A percentile compares a stretch with the other conserved stretches of the same genome.
Evolutionary conservation across 805 yeast species (phyloP).

Genomic region (Candida krabiensis): DNA sequence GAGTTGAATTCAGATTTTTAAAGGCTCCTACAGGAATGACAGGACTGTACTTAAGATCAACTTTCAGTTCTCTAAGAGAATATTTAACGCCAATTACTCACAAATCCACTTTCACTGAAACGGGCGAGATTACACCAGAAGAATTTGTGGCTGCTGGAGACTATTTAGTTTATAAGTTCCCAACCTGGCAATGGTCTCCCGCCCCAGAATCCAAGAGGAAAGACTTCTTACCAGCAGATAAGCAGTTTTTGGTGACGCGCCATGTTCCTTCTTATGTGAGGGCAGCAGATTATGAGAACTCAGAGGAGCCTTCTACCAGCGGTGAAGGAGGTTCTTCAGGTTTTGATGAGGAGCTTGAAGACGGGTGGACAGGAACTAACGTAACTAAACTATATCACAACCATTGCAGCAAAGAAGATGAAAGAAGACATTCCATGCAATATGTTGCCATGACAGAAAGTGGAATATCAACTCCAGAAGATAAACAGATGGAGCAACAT

Average conservation of each 20-base stretch:
- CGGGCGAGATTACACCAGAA: conserved; percentile 95
- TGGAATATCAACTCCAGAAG: conserved; percentile 9
- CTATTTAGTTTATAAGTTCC: conserved; percentile 84
- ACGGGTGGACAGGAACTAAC: conserved; percentile 57
- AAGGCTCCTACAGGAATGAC: too few relatives aligned
- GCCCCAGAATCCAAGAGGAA: conserved; percentile 54
- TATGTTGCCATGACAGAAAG: conserved; percentile 26
- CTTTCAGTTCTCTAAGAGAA: conserved; percentile 82
- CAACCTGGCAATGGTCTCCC: conserved; percentile 93
- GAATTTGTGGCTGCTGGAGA: conserved; percentile 96
- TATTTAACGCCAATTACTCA: conserved; percentile 89
- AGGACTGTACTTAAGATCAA: conserved; percentile 55
- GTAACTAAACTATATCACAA: conserved; percentile 12
- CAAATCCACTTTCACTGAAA: conserved; percentile 76
- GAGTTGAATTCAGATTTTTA: too few relatives aligned
- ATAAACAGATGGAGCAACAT: conserved; percentile 8
- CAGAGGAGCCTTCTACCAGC: conserved; percentile 26
- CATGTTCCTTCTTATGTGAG: conserved; percentile 86
- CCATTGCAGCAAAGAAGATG: conserved; percentile 24
- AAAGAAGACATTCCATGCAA: conserved; percentile 26
- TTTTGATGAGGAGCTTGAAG: conserved; percentile 34
- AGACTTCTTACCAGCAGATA: conserved; percentile 79
- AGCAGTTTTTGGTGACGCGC: conserved; percentile 82
- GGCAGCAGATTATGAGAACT: conserved; percentile 54
- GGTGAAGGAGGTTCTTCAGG: conserved; percentile 1